Evolutionary conservation across 176 grass and related monocot genomes (phyloP), one percentile per base, ranked within the genome.

Genomic region (Triticum urartu): DNA sequence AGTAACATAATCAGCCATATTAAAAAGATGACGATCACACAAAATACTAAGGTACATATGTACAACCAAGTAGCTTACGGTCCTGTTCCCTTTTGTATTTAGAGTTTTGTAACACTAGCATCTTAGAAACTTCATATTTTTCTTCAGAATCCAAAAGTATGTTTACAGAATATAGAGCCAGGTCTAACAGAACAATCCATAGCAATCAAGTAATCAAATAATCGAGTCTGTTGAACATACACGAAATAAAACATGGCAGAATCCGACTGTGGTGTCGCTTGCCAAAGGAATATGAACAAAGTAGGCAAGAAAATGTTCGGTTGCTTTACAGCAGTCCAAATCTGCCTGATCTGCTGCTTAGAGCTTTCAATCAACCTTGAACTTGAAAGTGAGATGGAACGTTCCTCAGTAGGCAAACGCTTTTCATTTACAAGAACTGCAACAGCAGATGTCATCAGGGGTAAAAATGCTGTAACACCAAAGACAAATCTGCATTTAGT

Each of bases 251-350:
- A 98, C 93, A 93, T 95, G 61, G 95, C 95, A 69, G 95, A 95
- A 63, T 98, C 95, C 11, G 95, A 98, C 34, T 98, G 91, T 47
- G 95, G 95, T 77, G 95, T 98, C 67, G 95, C 95, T 91, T 98
- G 95, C 95, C 95, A 98, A 77, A 98, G 89, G 86, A 98, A 98
- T 87, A 98, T 90, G 77, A 98, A 98, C 54, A 98, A 68, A 18
- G 95, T 98, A 6, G 95, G 95, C 47, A 95, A 86, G 86, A 98
- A 89, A 40, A 98, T 98, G 65, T 86, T 91, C 2, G 89, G 93
- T 68, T 98, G 93, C 85, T 92, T 98, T 69, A 98, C 89, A 84
- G 95, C 84, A 89, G 80, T 63, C 93, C 91, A 98, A 79, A 98
- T 84, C 87, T 98, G 93, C 71, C 80, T 80, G 47, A 95, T 86